Conservation (phyloP, 2,329 filamentous ascomycete species). For the Neofusicoccum umdonicola region DNA sequence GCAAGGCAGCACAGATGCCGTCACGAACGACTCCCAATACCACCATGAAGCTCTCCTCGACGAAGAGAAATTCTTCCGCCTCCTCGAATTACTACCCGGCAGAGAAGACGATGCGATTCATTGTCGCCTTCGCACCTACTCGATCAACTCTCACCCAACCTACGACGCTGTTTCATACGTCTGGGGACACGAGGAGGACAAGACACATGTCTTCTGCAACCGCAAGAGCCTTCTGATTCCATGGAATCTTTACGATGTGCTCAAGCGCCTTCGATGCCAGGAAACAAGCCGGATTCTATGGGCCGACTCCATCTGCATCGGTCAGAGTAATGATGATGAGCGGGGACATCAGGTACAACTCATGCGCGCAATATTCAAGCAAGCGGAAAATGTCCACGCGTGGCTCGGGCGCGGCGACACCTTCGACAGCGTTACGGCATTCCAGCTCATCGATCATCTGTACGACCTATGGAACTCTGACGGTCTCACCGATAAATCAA, state of each 20-base stretch:
- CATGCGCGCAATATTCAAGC: no score
- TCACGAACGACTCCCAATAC: not conserved
- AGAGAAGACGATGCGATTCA: not conserved
- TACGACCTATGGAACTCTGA: no score
- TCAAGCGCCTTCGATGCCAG: not conserved
- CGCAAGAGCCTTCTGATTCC: not conserved
- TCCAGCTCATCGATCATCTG: no score
- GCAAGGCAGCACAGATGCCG: no score
- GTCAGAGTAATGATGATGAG: conserved; percentile 6
- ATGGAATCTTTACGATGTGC: not conserved
- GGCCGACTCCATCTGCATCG: conserved; percentile 20
- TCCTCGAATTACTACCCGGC: not conserved
- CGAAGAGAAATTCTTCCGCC: not conserved
- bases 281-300: conserved; percentile 8
- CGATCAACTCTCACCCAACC: not conserved
- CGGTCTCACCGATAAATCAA: no score
- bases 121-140: not conserved
- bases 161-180: conserved; percentile 5
- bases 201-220: not conserved
- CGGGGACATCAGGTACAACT: no score
- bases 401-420: no score
- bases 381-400: no score
- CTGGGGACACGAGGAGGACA: not conserved
- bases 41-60: not conserved
- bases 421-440: no score